Evolutionary conservation across 768 basidiomycete species (phyloP), one percentile per base, ranked within the genome.

Genomic region (Basidioascus undulatus): DNA sequence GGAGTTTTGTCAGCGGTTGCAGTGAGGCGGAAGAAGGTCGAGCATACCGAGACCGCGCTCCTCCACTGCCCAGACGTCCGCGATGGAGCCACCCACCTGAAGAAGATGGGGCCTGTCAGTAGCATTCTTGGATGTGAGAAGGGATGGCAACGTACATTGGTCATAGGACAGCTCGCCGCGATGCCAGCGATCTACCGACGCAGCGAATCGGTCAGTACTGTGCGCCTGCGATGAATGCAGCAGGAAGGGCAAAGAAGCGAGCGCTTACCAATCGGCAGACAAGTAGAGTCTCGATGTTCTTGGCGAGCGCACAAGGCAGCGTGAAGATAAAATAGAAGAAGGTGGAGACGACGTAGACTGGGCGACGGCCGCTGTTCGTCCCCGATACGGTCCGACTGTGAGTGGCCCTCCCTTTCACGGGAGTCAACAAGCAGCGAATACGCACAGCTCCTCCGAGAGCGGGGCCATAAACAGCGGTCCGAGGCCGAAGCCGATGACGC

Each of bases 401-500:
- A 9, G 28, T 9, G 9, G 28, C 10, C 28, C 28, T 9, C 9
- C 10, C 28, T 15, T 9, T 15, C 9, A 30, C 28, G 28, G 28
- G 28, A 9, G 28, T 18, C 2, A 20, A 7, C 11, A 23, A 6
- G 19, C 6, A 35, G 2, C 16, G 19, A 6, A 15, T 13, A 19
- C 1, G 7, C 5, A 33, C 44, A 2, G 12, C 41, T 40, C 34
- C 18, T 46, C 45, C 0, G 41, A 43, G 2, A 49, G 39, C 0
- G 58, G 58, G 1, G 58, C 51, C 30, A 55, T 53, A n/a, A 57
- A 10, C 3, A 59, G 41, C 0, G 57, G 57, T 9, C 58, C 58
- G n/a, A 59, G 24, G 16, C 54, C 55, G 38, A 55, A 55, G 13
- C 49, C 50, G 40, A 49, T 37, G 6, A 51, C 49, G 44, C 28